phyloP scores from a whole-genome alignment of 768 basidiomycete species.

The Infundibulicybe gibba region DNA sequence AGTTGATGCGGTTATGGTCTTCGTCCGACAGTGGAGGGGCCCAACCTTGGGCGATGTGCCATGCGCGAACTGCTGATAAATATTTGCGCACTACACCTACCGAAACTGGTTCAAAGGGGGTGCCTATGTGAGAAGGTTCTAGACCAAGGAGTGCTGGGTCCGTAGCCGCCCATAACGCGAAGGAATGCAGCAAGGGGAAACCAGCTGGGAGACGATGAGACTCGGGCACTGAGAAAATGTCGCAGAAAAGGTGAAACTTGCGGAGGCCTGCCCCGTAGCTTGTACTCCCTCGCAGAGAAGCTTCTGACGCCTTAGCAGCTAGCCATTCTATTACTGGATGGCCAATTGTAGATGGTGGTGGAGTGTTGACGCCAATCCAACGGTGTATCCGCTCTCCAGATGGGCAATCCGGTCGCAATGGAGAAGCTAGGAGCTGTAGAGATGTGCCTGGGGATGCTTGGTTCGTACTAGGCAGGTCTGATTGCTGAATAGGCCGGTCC shows the following conservation, averaged over 20 bases:
- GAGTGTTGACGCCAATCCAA: conserved; percentile 29
- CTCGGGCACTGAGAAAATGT: conserved; percentile 11
- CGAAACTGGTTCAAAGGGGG: conserved; percentile 26
- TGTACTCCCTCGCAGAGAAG: conserved; percentile 14
- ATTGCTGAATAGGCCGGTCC: no score
- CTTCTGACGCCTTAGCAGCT: conserved; percentile 10
- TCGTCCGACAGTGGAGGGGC: conserved; percentile 20
- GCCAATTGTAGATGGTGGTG: conserved; percentile 16
- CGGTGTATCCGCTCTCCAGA: conserved; percentile 18
- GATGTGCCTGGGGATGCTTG: no score
- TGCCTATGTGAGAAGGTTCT: conserved; percentile 3
- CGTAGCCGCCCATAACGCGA: conserved; percentile 28
- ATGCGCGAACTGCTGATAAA: conserved; percentile 29
- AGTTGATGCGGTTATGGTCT: conserved; percentile 16
- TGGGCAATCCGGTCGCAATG: conserved; percentile 16
- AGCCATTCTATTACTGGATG: conserved; percentile 15
- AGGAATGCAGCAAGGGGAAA: conserved; percentile 25
- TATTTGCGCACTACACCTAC: conserved; percentile 23
- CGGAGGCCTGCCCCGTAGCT: conserved; percentile 12
- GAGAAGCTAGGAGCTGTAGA: conserved; percentile 12
- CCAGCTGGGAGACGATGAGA: conserved; percentile 17
- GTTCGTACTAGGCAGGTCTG: no score
- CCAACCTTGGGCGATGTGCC: conserved; percentile 37
- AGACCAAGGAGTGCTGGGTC: conserved; percentile 15
- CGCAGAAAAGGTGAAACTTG: conserved; percentile 17